Percentiles rank a stretch among this genome's conserved stretches.
Conservation (phyloP, 768 basidiomycete genomes). For the Tremella yokohamensis region DNA sequence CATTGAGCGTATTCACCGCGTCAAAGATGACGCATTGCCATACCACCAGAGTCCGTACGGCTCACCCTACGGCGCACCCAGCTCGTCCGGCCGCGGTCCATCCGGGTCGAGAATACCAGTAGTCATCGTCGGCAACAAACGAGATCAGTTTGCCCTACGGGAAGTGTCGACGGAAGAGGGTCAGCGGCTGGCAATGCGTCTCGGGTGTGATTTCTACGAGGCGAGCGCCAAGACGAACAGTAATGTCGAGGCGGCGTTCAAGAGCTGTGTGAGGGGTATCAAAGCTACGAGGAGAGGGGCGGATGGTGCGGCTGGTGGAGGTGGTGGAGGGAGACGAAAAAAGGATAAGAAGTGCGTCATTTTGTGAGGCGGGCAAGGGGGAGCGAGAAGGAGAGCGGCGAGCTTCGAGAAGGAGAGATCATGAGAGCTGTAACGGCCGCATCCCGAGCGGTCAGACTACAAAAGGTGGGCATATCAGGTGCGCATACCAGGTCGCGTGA, state of each 20-base stretch:
- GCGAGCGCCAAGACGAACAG: slow-evolving; percentile 92
- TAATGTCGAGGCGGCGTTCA: slow-evolving; percentile 88
- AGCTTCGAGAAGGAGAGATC: background rate
- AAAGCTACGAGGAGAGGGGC: slow-evolving; percentile 31
- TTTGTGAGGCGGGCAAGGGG: slow-evolving; percentile 18
- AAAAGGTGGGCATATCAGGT: background rate
- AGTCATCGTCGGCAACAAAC: slow-evolving; percentile 95
- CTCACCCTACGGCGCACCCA: slow-evolving; percentile 11
- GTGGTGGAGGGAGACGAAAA: slow-evolving; percentile 58
- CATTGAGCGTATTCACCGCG: slow-evolving; percentile 81
- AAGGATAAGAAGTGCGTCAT: slow-evolving; percentile 58
- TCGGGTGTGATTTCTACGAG: slow-evolving; percentile 92
- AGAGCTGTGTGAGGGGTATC: slow-evolving; percentile 62
- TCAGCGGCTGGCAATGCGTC: slow-evolving; percentile 68
- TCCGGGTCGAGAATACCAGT: slow-evolving; percentile 63
- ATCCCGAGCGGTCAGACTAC: background rate
- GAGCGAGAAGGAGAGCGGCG: background rate
- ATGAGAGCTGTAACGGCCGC: background rate
- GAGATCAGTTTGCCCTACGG: slow-evolving; percentile 83
- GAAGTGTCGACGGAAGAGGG: slow-evolving; percentile 92
- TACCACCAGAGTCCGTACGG: background rate
- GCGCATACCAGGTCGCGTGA: too few relatives aligned
- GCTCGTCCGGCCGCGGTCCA: slow-evolving; percentile 9
- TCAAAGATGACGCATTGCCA: slow-evolving; percentile 60
- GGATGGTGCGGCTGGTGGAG: slow-evolving; percentile 52